Evolutionary conservation across 2,329 filamentous ascomycete species (phyloP).

Genomic region (Xylaria hypoxylon): DNA sequence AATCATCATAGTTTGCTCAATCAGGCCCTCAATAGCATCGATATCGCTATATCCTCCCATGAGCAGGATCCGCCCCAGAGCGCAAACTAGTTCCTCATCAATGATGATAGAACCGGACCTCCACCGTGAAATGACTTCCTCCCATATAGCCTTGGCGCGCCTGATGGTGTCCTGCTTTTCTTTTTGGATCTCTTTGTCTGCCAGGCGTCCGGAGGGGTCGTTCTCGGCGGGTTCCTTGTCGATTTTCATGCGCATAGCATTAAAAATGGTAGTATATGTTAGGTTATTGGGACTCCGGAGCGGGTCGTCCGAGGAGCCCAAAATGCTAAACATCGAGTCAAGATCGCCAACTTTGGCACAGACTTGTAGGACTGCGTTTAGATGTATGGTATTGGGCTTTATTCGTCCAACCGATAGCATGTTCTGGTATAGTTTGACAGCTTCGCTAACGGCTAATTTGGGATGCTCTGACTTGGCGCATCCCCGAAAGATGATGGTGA

Average conservation of each 20-base stretch:
- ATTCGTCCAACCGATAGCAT: conserved; percentile 74
- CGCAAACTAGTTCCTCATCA: conserved; percentile 81
- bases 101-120: conserved; percentile 74
- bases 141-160: conserved; percentile 82
- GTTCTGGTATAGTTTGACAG: conserved; percentile 80
- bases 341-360: conserved; percentile 80
- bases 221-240: conserved; percentile 43
- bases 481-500: conserved; percentile 83
- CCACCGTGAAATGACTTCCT: conserved; percentile 83
- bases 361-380: conserved; percentile 87
- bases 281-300: conserved; percentile 72
- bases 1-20: conserved; percentile 86
- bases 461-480: conserved; percentile 71
- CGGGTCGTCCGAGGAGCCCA: conserved; percentile 75
- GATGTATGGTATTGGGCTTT: conserved; percentile 81
- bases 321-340: conserved; percentile 82
- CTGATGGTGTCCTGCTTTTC: conserved; percentile 63
- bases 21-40: conserved; percentile 77
- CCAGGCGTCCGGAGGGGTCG: conserved; percentile 44
- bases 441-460: conserved; percentile 72
- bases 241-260: conserved; percentile 71
- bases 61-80: conserved; percentile 84
- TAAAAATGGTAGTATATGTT: conserved; percentile 87
- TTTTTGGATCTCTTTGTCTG: conserved; percentile 50
- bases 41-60: conserved; percentile 72